These are phyloP conservation scores for Beverwykella pulmonaria DNA, from an alignment of 495 filamentous ascomycete species.

Conservation along the genomic window DNA sequence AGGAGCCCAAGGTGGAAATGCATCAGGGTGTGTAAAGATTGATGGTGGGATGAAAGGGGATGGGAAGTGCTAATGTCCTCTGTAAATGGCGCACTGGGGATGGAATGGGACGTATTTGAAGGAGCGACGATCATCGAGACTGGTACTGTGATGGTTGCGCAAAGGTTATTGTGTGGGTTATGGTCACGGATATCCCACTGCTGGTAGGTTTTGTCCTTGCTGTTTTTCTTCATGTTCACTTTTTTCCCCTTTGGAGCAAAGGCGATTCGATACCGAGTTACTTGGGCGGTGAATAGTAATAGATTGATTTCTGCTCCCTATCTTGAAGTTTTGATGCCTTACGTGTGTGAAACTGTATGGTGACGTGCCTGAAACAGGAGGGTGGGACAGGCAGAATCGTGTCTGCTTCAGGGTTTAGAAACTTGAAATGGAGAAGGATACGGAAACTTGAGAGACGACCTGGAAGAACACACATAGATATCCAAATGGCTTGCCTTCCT, in stretches of 20 bases:
- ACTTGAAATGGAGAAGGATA: neutral
- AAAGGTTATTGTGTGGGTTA: neutral
- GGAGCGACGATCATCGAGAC: constrained; percentile 20
- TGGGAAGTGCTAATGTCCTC: neutral
- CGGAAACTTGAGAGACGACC: neutral
- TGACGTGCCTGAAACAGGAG: constrained; percentile 1
- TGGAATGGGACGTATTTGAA: neutral
- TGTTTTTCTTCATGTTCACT: constrained; percentile 2
- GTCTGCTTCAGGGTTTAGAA: neutral
- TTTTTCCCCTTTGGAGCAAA: neutral
- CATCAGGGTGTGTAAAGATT: constrained; percentile 43
- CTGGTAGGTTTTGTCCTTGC: neutral
- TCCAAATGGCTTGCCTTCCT: neutral
- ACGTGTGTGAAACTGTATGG: neutral
- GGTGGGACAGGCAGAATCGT: neutral
- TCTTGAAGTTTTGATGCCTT: neutral
- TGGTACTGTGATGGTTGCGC: constrained; percentile 21
- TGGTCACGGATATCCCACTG: neutral
- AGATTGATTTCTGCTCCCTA: neutral
- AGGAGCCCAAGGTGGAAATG: constrained; percentile 43
- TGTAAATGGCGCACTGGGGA: neutral
- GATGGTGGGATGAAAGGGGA: neutral
- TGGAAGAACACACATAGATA: neutral
- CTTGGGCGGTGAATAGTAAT: neutral
- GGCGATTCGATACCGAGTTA: neutral